These are phyloP conservation scores for Trichosporon inkin DNA, from an alignment of 1,284 basidiomycete species.

Conservation along the genomic window DNA sequence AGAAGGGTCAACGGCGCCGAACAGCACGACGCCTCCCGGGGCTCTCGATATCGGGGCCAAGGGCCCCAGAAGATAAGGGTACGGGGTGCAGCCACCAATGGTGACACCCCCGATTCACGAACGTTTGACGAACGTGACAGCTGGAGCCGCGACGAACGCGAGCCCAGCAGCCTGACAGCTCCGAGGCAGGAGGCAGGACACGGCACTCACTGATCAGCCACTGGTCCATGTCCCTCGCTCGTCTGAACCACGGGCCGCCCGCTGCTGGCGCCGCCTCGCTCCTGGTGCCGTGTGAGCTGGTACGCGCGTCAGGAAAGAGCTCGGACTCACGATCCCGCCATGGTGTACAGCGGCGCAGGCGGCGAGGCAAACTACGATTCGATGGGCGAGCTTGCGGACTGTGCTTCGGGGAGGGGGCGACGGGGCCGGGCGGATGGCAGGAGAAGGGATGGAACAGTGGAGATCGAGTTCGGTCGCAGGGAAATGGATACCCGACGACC, in stretches of 20 bases:
- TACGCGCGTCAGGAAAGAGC: too few relatives aligned
- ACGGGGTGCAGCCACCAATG: neutral
- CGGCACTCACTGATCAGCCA: constrained; percentile 39
- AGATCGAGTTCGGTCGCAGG: neutral
- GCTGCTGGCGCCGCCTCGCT: constrained; percentile 21
- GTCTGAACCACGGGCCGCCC: constrained; percentile 32
- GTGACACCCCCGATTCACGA: neutral
- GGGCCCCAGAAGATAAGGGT: neutral
- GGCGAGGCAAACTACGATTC: neutral
- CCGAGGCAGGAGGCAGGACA: too few relatives aligned
- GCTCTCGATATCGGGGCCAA: neutral
- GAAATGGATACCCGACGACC: too few relatives aligned
- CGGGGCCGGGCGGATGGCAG: neutral
- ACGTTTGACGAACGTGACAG: too few relatives aligned
- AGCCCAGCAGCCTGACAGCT: too few relatives aligned
- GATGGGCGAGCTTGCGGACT: neutral
- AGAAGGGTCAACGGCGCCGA: too few relatives aligned
- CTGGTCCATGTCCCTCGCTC: constrained; percentile 29
- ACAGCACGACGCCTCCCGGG: too few relatives aligned
- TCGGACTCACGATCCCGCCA: neutral
- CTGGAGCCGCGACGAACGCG: too few relatives aligned
- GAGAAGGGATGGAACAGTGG: neutral
- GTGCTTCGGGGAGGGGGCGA: neutral
- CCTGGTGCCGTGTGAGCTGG: neutral
- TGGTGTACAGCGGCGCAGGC: neutral